Evolutionary conservation across 176 grass and related monocot genomes (phyloP), one percentile per base, ranked within the genome.

Genomic region (Rhynchospora breviuscula): DNA sequence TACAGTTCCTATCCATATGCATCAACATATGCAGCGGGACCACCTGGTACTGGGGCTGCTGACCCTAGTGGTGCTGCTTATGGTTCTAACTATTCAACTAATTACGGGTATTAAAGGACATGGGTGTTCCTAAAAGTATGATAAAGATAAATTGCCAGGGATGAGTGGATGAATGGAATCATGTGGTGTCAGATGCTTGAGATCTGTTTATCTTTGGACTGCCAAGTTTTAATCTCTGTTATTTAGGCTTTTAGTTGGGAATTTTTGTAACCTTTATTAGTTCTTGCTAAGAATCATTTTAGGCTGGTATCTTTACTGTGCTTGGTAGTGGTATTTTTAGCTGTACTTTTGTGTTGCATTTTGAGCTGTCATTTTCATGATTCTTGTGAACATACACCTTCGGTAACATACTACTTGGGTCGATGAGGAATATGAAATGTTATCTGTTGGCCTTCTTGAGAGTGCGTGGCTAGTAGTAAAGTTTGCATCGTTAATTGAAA

Each of bases 1-100:
- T 99, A 99, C 79, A 49, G 76, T 62, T 87, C 93, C 1, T 99
- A 99, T 81, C 81, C 83, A 0, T 92, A 95, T 8, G 96, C 89
- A 26, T 48, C 88, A 7, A 85, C 82, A 3, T 93, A 99, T 1
- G 88, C 87, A 40, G 90, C 58, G 58, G 60, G 46, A 66, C 80
- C 80, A 52, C 80, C 80, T 68, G 80, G 60, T 66, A 14, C 35
- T 43, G 59, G 60, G 1, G 57, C 58, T 47, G 35, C 92, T 65
- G 87, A 92, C 31, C 78, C 87, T 0, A 79, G 65, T 1, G 19
- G 58, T 0, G 51, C 60, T 26, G 90, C 82, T 11, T 74, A 87
- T 46, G 86, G 86, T 6, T 89, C 89, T 19, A 76, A 78, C 2
- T 99, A 99, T 74, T 85, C 89, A 0, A 84, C 89, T 0, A 91